A percentile compares a stretch with the other conserved stretches of the same genome.
These are phyloP conservation scores for Wallacemonas rigidus DNA, from an alignment of 208 protist genomes.

Conservation along the genomic window DNA sequence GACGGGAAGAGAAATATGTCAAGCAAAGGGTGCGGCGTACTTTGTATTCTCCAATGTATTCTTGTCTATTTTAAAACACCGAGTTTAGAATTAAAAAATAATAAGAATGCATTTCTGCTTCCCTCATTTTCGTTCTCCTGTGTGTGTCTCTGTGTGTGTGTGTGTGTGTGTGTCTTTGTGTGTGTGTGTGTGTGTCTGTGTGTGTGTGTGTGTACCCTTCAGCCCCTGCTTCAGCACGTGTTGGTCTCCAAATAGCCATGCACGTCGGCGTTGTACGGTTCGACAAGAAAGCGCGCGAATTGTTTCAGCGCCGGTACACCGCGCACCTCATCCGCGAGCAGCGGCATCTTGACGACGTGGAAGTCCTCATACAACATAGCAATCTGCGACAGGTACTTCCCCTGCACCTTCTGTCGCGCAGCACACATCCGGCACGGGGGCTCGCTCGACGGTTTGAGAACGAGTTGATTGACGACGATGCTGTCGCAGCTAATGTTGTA, in stretches of 20 bases:
- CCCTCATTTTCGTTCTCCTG: constrained; percentile 5
- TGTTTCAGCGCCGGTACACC: constrained; percentile 61
- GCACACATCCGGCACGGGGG: constrained; percentile 85
- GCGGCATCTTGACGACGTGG: constrained; percentile 93
- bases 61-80: no score
- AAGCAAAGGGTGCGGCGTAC: no score
- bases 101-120: no score
- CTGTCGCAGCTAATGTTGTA: constrained; percentile 96
- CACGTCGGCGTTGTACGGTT: constrained; percentile 58
- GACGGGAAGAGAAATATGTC: no score
- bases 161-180: background rate
- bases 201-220: background rate
- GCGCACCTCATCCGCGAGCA: constrained; percentile 92
- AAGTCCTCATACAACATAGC: constrained; percentile 96
- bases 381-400: constrained; percentile 96
- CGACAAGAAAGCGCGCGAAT: constrained; percentile 80
- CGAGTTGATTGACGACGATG: constrained; percentile 97
- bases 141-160: background rate
- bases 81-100: no score
- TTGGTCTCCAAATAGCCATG: constrained; percentile 58
- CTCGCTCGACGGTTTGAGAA: constrained; percentile 56
- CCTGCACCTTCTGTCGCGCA: constrained; percentile 92
- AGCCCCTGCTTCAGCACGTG: background rate
- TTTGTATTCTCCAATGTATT: no score
- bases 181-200: background rate